phyloP scores from a whole-genome alignment of 345 rosid genomes.

The Eucalyptus curtisii region DNA sequence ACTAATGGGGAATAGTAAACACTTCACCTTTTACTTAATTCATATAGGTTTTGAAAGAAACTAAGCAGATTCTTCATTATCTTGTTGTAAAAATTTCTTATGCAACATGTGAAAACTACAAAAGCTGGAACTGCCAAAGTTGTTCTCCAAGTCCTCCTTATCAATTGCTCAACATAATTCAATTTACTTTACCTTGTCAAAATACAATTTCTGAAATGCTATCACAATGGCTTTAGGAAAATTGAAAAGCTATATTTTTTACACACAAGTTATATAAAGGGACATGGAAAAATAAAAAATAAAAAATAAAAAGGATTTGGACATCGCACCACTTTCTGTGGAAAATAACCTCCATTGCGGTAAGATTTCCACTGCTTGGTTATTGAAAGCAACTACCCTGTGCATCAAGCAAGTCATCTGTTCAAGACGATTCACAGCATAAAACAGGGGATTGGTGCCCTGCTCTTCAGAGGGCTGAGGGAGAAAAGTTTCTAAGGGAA shows the following conservation, averaged over 20 bases:
- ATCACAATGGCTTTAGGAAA: neutral
- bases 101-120: neutral
- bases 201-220: neutral
- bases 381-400: constrained; percentile 3
- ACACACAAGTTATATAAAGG: neutral
- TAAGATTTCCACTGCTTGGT: neutral
- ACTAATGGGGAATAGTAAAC: neutral
- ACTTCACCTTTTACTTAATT: neutral
- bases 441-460: neutral
- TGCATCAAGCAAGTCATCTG: neutral
- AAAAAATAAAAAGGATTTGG: neutral
- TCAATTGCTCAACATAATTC: neutral
- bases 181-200: neutral
- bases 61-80: neutral
- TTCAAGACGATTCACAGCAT: neutral
- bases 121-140: neutral
- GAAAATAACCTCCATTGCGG: constrained; percentile 8
- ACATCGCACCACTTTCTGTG: constrained; percentile 9
- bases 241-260: neutral
- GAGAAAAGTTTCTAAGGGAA: neutral
- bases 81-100: neutral
- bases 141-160: neutral
- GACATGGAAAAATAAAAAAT: neutral
- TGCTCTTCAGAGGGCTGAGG: neutral
- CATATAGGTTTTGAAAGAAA: neutral